These are phyloP conservation scores for Allantophomopsis cytisporea DNA, from an alignment of 2,329 filamentous ascomycete genomes.

Conservation along the genomic window DNA sequence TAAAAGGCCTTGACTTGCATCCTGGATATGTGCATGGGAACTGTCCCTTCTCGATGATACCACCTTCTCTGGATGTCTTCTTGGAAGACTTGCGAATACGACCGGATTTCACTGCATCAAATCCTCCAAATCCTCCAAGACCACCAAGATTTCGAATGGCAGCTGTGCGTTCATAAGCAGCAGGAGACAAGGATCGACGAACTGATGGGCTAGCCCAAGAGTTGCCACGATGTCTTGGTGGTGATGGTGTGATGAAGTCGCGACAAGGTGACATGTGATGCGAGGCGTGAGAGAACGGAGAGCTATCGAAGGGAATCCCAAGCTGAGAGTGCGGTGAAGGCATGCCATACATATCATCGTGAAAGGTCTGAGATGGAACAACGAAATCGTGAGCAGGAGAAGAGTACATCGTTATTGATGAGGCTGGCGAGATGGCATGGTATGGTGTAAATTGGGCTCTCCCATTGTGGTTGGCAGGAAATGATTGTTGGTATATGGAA, in stretches of 20 bases:
- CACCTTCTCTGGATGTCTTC: background rate
- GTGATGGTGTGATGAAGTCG: background rate
- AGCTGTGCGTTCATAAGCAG: background rate
- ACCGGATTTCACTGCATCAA: background rate
- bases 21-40: background rate
- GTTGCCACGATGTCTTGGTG: background rate
- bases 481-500: background rate
- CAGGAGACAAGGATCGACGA: background rate
- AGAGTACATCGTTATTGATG: background rate
- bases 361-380: background rate
- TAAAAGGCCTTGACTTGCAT: constrained; percentile 17
- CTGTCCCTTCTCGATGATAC: background rate
- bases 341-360: background rate
- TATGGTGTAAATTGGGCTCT: background rate
- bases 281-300: background rate
- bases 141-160: no score
- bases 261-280: background rate
- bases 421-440: background rate
- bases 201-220: background rate
- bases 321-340: background rate
- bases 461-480: background rate
- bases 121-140: no score
- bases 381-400: background rate
- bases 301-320: background rate
- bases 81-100: background rate